Conservation (phyloP, 2,329 filamentous ascomycete genomes). For the Cercospora zeae-maydis region DNA sequence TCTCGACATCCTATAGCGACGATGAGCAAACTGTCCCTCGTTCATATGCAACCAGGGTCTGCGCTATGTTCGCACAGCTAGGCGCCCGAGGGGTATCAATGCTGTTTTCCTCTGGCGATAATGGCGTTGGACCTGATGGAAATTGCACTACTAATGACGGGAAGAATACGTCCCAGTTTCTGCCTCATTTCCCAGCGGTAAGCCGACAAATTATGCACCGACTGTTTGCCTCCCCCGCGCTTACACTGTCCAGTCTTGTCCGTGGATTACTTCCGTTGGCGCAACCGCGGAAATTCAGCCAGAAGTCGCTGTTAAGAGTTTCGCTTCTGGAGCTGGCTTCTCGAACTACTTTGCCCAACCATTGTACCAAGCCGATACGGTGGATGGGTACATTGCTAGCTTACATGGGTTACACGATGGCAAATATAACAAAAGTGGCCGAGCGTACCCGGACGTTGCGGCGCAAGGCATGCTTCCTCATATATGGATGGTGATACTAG, state of each 20-base stretch:
- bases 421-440: constrained; percentile 45
- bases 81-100: constrained; percentile 62
- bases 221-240: background rate
- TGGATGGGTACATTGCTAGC: constrained; percentile 41
- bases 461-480: constrained; percentile 37
- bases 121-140: constrained; percentile 51
- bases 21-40: constrained; percentile 61
- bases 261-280: constrained; percentile 47
- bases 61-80: constrained; percentile 59
- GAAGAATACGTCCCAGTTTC: constrained; percentile 43
- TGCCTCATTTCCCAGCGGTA: constrained; percentile 47
- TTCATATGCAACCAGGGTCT: constrained; percentile 59
- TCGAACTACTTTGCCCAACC: constrained; percentile 45
- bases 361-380: constrained; percentile 43
- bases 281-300: constrained; percentile 43
- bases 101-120: constrained; percentile 62
- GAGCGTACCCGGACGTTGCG: constrained; percentile 47
- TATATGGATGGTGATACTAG: background rate
- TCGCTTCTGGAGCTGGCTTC: constrained; percentile 48
- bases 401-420: constrained; percentile 42
- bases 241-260: constrained; percentile 17
- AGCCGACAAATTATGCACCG: constrained; percentile 34
- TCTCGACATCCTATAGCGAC: constrained; percentile 65
- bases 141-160: constrained; percentile 47
- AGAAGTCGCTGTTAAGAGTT: constrained; percentile 53